These are phyloP conservation scores for Pseudogymnoascus pannorum DNA, from an alignment of 2,329 filamentous ascomycete genomes.

Conservation along the genomic window DNA sequence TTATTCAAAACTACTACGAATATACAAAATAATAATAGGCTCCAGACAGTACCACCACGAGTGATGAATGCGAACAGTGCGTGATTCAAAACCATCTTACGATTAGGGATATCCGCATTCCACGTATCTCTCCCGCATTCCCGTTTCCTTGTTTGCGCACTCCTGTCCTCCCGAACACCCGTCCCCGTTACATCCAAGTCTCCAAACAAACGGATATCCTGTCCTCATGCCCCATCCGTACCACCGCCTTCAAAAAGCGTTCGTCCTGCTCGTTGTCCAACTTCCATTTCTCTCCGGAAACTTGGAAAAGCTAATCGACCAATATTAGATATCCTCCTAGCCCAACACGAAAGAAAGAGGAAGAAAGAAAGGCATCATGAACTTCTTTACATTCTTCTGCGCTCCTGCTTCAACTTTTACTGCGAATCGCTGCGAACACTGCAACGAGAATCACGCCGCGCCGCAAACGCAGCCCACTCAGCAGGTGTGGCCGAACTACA, in stretches of 20 bases:
- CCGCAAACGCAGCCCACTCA: not conserved
- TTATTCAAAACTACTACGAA: not conserved
- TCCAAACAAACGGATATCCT: not conserved
- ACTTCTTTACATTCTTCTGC: constrained; percentile 2
- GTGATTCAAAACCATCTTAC: not conserved
- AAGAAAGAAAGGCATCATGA: not conserved
- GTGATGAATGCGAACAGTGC: not conserved
- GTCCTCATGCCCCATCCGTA: not conserved
- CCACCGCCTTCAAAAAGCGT: not conserved
- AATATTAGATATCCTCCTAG: not conserved
- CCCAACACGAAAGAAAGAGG: not conserved
- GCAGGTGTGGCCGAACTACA: not conserved
- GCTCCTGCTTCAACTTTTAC: not conserved
- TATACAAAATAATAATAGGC: not conserved
- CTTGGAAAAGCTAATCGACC: not conserved
- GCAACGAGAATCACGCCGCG: not conserved
- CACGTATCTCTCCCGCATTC: not conserved
- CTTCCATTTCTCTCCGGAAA: not conserved
- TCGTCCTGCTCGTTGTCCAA: not conserved
- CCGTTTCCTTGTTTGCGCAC: not conserved
- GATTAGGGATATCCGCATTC: constrained; percentile 4
- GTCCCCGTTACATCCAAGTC: not conserved
- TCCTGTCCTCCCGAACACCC: constrained; percentile 4
- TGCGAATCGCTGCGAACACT: not conserved
- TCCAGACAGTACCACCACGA: not conserved